Evolutionary conservation across 2,329 filamentous ascomycete species (phyloP), one percentile per base, ranked within the genome.

Genomic region (Graphilbum ipis-grandicollis): DNA sequence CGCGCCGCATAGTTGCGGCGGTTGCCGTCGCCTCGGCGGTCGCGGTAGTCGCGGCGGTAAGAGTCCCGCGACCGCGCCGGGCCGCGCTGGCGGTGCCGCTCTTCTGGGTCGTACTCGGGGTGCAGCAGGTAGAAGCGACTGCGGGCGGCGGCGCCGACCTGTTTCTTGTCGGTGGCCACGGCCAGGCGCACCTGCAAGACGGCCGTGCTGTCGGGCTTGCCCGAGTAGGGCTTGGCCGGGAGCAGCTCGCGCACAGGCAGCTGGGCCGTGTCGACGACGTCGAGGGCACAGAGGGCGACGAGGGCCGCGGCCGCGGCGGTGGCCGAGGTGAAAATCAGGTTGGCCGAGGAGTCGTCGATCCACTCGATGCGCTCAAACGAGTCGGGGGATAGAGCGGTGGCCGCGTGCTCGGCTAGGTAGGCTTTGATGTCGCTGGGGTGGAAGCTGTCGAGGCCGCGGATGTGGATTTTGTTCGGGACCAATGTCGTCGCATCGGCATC

Each of bases 81-180:
- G 10, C 8, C n/a, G 29, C 15, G n/a, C n/a, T 12, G 5, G 7
- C 30, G 23, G 22, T 23, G 62, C 36, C 72, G 70, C 57, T 82
- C 84, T 46, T 77, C 75, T 3, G 79, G 84, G 49, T 93, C 86
- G 51, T 85, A 75, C 47, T 93, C 82, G 1, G 88, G 88, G 48
- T 96, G 82, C 49, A 90, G 68, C 26, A 94, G 72, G 53, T 98
- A 98, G 60, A 92, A 96, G 12, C 83, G 71, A 56, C 88, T 96
- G 42, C 80, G 70, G 35, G 79, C 69, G 10, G 83, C 72, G 2
- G 90, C 88, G 30, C 82, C 78, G 31, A 64, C 70, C 48, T 75
- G 70, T 57, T 98, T 98, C 52, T 68, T 78, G 57, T 98, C 90
- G 18, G 72, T 66, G 19, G 67, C 63, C 6, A 85, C 68, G 1